phyloP scores from a whole-genome alignment of 345 rosid genomes.

The Raphanus raphanistrum region DNA sequence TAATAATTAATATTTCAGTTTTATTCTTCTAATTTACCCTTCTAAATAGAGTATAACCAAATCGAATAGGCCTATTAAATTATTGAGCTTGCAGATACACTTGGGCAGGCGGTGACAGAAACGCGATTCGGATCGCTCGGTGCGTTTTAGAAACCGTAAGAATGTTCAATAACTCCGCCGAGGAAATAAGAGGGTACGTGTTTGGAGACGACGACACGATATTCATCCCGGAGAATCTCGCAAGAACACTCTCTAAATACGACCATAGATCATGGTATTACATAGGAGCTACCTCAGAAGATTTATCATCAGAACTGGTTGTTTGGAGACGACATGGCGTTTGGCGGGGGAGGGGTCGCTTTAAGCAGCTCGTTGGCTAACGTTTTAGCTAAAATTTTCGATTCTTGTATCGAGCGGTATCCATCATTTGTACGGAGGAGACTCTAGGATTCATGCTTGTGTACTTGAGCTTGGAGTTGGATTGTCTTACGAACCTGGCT shows the following conservation, averaged over 20 bases:
- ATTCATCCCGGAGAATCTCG: conserved; percentile 67
- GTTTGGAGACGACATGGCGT: conserved; percentile 70
- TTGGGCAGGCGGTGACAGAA: conserved; percentile 53
- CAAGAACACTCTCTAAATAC: conserved; percentile 73
- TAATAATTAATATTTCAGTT: background rate
- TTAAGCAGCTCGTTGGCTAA: conserved; percentile 73
- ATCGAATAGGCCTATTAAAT: background rate
- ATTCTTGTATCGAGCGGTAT: conserved; percentile 79
- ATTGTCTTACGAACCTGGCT: conserved; percentile 75
- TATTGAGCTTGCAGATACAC: conserved; percentile 44
- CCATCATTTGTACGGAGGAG: conserved; percentile 88
- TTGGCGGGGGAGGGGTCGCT: conserved; percentile 81
- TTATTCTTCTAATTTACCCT: background rate
- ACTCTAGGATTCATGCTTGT: conserved; percentile 67
- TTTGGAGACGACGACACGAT: conserved; percentile 86
- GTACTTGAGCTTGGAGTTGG: conserved; percentile 80
- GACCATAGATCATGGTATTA: conserved; percentile 76
- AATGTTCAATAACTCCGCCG: conserved; percentile 32
- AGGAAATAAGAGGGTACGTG: conserved; percentile 69
- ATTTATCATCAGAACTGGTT: conserved; percentile 53
- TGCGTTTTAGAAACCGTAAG: conserved; percentile 57
- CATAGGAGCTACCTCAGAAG: conserved; percentile 79
- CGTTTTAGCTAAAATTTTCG: conserved; percentile 62
- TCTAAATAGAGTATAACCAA: background rate
- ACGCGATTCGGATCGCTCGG: conserved; percentile 75